phyloP scores from a whole-genome alignment of 306 rosid species.

The Dryas drummondii region DNA sequence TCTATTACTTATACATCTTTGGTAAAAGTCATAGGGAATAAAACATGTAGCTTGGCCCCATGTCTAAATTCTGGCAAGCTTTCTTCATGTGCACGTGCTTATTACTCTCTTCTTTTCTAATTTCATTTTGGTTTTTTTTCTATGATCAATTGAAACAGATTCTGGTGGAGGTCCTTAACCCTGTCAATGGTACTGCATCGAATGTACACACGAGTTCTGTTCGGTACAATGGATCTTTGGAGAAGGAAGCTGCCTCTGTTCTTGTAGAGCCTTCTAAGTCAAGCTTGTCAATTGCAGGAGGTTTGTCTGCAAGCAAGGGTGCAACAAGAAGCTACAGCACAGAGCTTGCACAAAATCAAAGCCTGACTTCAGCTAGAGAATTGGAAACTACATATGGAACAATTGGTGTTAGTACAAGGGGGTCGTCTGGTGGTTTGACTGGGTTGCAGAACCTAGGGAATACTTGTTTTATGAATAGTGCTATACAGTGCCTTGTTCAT shows the following conservation, averaged over 20 bases:
- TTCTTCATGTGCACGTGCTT: background rate
- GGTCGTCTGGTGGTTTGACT: slow-evolving; percentile 84
- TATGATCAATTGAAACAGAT: slow-evolving; percentile 53
- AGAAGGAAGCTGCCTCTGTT: slow-evolving; percentile 66
- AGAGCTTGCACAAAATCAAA: slow-evolving; percentile 64
- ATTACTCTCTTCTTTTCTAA: background rate
- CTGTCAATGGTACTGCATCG: slow-evolving; percentile 44
- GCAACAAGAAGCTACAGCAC: slow-evolving; percentile 48
- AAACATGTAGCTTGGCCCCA: background rate
- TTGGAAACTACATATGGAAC: slow-evolving; percentile 56
- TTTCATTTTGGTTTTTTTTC: slow-evolving; percentile 29
- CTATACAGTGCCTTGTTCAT: slow-evolving; percentile 95
- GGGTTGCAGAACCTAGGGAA: slow-evolving; percentile 96
- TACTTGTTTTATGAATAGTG: slow-evolving; percentile 99
- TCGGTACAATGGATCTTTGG: slow-evolving; percentile 74
- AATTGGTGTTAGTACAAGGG: slow-evolving; percentile 84
- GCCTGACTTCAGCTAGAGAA: slow-evolving; percentile 60
- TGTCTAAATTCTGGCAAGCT: background rate
- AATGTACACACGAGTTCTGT: slow-evolving; percentile 46
- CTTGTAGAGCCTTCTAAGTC: slow-evolving; percentile 81
- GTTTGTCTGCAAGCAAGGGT: slow-evolving; percentile 79
- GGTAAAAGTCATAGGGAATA: background rate
- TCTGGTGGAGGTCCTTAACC: slow-evolving; percentile 86
- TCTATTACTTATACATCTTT: background rate
- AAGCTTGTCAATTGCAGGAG: slow-evolving; percentile 77